These are phyloP conservation scores for Leccinum arenicola DNA, from an alignment of 768 basidiomycete species.

Conservation along the genomic window DNA sequence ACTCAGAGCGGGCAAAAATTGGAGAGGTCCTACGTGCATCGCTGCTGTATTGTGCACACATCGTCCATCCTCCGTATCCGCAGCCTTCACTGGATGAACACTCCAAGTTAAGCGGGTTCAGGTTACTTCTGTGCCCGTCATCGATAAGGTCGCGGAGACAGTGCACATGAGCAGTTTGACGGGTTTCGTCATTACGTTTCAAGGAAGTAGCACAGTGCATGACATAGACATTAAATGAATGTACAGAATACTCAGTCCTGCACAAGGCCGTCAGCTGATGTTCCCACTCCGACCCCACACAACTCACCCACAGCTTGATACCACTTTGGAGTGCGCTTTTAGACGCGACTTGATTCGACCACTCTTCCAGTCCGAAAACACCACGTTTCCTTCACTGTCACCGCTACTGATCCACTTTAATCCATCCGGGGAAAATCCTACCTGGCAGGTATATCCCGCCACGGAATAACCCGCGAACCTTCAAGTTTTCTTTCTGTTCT, in stretches of 20 bases:
- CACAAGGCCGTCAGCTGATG: conserved; percentile 6
- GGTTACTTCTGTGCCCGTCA: conserved; percentile 3
- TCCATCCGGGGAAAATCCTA: conserved; percentile 97
- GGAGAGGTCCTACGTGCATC: too few relatives aligned
- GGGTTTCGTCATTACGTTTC: neutral
- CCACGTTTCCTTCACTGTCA: conserved; percentile 90
- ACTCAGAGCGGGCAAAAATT: too few relatives aligned
- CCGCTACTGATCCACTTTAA: conserved; percentile 93
- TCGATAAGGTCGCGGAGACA: conserved; percentile 1
- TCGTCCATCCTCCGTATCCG: neutral
- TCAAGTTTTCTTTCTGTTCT: conserved; percentile 87
- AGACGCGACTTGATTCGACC: conserved; percentile 90
- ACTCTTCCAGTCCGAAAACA: conserved; percentile 99
- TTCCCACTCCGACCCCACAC: neutral
- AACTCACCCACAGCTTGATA: conserved; percentile 96
- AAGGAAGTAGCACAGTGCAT: neutral
- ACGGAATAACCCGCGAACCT: conserved; percentile 94
- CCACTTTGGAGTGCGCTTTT: conserved; percentile 91
- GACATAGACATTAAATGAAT: conserved; percentile 6
- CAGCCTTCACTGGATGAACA: neutral
- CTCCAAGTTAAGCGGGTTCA: neutral
- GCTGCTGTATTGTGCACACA: too few relatives aligned
- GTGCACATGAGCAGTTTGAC: neutral
- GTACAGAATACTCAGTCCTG: conserved; percentile 31
- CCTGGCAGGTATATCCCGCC: conserved; percentile 95